Conservation (phyloP, 768 basidiomycete species). For the Rossbeevera mucosa region DNA sequence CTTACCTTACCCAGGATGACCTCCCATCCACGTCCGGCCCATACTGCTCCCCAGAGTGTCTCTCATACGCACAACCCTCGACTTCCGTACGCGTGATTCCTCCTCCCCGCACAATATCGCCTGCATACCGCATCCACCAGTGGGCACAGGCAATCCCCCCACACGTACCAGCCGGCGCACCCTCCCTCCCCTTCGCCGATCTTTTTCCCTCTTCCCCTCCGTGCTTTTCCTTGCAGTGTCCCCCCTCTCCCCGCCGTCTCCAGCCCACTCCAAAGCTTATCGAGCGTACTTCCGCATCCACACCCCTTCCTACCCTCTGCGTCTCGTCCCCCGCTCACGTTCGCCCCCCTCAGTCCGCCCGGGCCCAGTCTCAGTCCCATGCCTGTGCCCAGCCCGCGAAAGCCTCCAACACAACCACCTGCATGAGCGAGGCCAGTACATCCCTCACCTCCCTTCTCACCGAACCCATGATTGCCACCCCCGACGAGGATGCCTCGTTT, state of each 20-base stretch:
- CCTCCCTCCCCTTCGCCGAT: slow-evolving; percentile 26
- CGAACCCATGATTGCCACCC: slow-evolving; percentile 37
- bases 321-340: slow-evolving; percentile 40
- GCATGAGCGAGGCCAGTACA: slow-evolving; percentile 39
- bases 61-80: slow-evolving; percentile 36
- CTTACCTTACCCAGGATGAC: slow-evolving; percentile 16
- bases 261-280: slow-evolving; percentile 34
- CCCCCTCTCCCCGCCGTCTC: slow-evolving; percentile 22
- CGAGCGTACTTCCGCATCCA: slow-evolving; percentile 28
- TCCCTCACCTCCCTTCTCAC: slow-evolving; percentile 50
- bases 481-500: slow-evolving; percentile 40
- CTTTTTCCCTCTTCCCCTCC: slow-evolving; percentile 2
- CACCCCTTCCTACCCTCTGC: slow-evolving; percentile 44
- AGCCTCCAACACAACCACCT: slow-evolving; percentile 36
- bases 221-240: slow-evolving; percentile 3
- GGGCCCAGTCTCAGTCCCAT: slow-evolving; percentile 35
- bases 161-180: slow-evolving; percentile 30
- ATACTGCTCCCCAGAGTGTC: slow-evolving; percentile 54
- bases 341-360: slow-evolving; percentile 24
- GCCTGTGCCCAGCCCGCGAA: slow-evolving; percentile 29
- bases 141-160: slow-evolving; percentile 32
- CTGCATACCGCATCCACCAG: slow-evolving; percentile 19
- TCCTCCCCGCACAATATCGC: neutral
- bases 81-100: slow-evolving; percentile 14
- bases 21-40: slow-evolving; percentile 30